Evolutionary conservation across 768 basidiomycete species (phyloP).

Genomic region (Phlebiopsis gigantea): DNA sequence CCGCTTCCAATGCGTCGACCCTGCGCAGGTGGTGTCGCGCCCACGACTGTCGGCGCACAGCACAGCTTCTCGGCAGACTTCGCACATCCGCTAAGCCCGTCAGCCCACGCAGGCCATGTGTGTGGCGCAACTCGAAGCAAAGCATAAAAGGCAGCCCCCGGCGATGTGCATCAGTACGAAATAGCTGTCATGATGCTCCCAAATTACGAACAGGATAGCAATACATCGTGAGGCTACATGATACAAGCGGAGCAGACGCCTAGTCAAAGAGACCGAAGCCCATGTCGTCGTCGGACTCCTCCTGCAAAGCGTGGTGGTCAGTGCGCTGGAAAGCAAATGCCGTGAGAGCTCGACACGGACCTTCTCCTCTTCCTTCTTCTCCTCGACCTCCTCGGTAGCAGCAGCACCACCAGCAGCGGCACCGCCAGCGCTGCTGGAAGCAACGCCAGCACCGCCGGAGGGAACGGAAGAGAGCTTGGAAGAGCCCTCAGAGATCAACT

Average conservation of each 20-base stretch:
- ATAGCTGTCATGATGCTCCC: background rate
- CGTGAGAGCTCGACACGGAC: conserved; percentile 32
- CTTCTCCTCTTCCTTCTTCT: conserved; percentile 86
- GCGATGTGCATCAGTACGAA: too few relatives aligned
- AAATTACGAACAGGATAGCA: background rate
- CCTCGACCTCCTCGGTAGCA: conserved; percentile 70
- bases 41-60: background rate
- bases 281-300: conserved; percentile 98
- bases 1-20: background rate
- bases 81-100: background rate
- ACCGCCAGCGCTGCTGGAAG: conserved; percentile 44
- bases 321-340: conserved; percentile 2
- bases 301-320: conserved; percentile 35
- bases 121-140: background rate
- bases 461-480: conserved; percentile 96
- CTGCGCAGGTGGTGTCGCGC: background rate
- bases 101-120: background rate
- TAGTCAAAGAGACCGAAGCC: conserved; percentile 99
- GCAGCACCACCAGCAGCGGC: conserved; percentile 55
- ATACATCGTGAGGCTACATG: conserved; percentile 4
- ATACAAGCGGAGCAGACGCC: conserved; percentile 20
- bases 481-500: conserved; percentile 92
- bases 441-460: conserved; percentile 81
- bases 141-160: background rate
- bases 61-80: too few relatives aligned